These are phyloP conservation scores for Themeda triandra DNA, from an alignment of 176 grass and related monocot species.

Conservation along the genomic window DNA sequence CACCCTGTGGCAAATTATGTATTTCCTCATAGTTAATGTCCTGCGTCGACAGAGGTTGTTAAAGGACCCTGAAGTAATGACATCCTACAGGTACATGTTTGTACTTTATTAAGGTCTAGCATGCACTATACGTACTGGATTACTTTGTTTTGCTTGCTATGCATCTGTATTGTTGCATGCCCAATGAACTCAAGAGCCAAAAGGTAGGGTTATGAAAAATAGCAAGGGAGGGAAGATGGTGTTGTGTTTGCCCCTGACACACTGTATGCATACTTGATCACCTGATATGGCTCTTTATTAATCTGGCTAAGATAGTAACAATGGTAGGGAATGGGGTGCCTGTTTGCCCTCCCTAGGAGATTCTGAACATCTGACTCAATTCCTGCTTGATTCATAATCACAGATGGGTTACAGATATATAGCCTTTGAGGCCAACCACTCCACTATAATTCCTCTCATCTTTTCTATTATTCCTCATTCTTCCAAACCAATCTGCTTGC, in stretches of 20 bases:
- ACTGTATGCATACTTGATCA: not conserved
- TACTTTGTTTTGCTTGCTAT: conserved; percentile 10
- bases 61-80: conserved; percentile 97
- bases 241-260: not conserved
- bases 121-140: not conserved
- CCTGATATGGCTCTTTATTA: not conserved
- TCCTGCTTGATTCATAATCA: too few species aligned
- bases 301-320: too few species aligned
- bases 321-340: too few species aligned
- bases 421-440: too few species aligned
- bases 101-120: not conserved
- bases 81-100: conserved; percentile 79
- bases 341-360: too few species aligned
- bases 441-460: too few species aligned
- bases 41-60: conserved; percentile 82
- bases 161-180: not conserved
- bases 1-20: conserved; percentile 86
- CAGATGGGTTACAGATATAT: too few species aligned
- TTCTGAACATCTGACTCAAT: too few species aligned
- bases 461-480: too few species aligned
- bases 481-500: too few species aligned
- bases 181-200: not conserved
- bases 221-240: too few species aligned
- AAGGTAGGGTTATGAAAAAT: not conserved
- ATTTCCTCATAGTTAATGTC: conserved; percentile 89